Evolutionary conservation across 148 eudicot genomes (phyloP), one percentile per base, ranked within the genome.

Genomic region (Diospyros lotus): DNA sequence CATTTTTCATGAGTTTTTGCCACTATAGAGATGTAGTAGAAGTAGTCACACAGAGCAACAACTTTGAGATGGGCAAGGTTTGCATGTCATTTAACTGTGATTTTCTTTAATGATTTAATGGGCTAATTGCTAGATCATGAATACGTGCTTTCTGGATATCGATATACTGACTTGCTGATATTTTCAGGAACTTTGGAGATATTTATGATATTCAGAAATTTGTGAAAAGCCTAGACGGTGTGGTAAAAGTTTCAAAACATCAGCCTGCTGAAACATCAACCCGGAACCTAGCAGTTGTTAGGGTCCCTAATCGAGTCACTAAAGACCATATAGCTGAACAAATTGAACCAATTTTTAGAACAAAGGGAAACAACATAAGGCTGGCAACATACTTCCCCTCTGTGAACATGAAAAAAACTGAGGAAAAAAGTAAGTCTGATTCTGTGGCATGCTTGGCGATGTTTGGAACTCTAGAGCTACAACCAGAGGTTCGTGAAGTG

Each of bases 321-420:
- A 87, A 92, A 73, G 87, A 82, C 13, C 79, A 90, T 79, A 89
- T 95, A 79, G 82, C 86, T 6, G 86, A 84, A 64, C 81, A 82
- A 38, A 84, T 95, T 58, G 83, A 89, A 74, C 91, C 96, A 44
- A 71, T 89, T 40, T 95, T 78, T 77, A 85, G 78, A 66, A 59
- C 83, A 63, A 95, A 89, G 81, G 94, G 96, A 38, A 90, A 95
- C 80, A 74, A 95, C 80, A 74, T 95, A 67, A 90, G 98, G 79
- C 85, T 95, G 51, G 94, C 85, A 17, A 95, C 97, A 48, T 90
- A 90, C 81, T 95, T 95, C 79, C 90, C 96, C 1, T 92, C 98
- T 10, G 86, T 89, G 60, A 89, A 95, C 71, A 92, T 92, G 97
- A 89, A 79, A 75, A 89, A 81, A 81, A 77, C 75, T 1, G 73